Conservation (phyloP, 2,329 filamentous ascomycete species). For the Penicillium carneum region DNA sequence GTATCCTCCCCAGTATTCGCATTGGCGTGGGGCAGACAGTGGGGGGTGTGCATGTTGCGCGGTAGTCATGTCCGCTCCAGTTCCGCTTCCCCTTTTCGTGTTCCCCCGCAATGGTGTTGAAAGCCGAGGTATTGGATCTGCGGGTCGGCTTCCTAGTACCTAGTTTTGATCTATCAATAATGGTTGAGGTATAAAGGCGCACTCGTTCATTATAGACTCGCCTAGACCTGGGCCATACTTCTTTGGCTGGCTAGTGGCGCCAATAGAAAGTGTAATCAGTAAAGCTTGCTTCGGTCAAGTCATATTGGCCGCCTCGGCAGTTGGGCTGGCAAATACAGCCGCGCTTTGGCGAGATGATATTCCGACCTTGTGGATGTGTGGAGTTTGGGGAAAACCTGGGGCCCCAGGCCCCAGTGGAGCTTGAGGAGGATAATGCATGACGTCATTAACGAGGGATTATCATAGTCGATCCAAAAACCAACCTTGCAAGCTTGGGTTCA, state of each 20-base stretch:
- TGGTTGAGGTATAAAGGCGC: not conserved
- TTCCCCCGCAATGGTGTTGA: not conserved
- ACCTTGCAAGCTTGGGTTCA: too few relatives aligned
- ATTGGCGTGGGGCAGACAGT: not conserved
- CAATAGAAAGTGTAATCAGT: not conserved
- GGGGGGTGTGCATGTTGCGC: not conserved
- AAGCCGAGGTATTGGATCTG: not conserved
- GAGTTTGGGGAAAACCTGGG: not conserved
- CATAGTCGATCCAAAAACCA: not conserved
- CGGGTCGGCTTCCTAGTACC: not conserved
- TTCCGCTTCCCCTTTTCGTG: too few relatives aligned
- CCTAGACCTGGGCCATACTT: not conserved
- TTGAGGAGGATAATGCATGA: not conserved
- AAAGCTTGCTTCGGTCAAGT: slow-evolving; percentile 10
- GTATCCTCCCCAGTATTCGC: not conserved
- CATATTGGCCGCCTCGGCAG: slow-evolving; percentile 7
- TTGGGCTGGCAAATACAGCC: not conserved
- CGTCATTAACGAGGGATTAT: not conserved
- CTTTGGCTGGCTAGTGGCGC: not conserved
- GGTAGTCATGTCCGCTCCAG: too few relatives aligned
- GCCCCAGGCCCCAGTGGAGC: too few relatives aligned
- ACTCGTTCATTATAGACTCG: not conserved
- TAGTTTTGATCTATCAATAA: fast-evolving
- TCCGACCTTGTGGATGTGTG: not conserved
- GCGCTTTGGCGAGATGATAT: not conserved